Base-by-base conservation (phyloP, 1,139 yeast species). In the Nakaseomyces bracarensis region DNA sequence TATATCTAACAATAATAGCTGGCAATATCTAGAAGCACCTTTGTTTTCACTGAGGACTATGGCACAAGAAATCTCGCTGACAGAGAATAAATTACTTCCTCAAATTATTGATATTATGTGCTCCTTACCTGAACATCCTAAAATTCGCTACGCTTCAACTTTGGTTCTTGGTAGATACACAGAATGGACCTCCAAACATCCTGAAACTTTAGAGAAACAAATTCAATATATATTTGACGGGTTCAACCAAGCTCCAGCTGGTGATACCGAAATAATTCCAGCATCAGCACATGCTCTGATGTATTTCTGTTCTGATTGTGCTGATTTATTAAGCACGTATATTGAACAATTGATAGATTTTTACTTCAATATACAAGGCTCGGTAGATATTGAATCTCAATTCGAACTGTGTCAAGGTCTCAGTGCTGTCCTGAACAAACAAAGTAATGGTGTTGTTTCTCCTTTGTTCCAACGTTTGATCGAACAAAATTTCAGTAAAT, bases 221-320 rank as follows among this genome's bases (percentile, higher is more conserved):
- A 71, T 93, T 46, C 80, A 82, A 51, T 91, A 87, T 59, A 86
- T 93, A 49, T 83, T 82, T 43, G 72, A 71, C 47, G 95, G 96
- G 0, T 85, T 91, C 55, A 74, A 74, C 45, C 57, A 47, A 21
- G 48, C 49, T 3, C 42, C 46, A 8, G 53, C 52, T 1, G 51
- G 61, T 13, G 48, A 57, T 38, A 59, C 66, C 20, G 38, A 82
- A 25, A 82, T 85, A 28, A 70, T 81, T 26, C 75, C 80, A 40
- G 96, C 98, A 0, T 87, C 97, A 0, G 83, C 96, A 0, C 91
- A 85, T 62, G 95, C 99, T 0, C 71, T 93, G 54, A 86, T 86
- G 89, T 89, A 79, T 58, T 85, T 93, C 57, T 89, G 97, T 66
- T 84, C 84, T 56, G 98, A 93, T 63, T 93, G 98, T 57, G 74